Percentiles rank a stretch among this genome's conserved stretches.
Evolutionary conservation across 2,329 filamentous ascomycete genomes (phyloP).

Genomic region (Phialocephala sp.): DNA sequence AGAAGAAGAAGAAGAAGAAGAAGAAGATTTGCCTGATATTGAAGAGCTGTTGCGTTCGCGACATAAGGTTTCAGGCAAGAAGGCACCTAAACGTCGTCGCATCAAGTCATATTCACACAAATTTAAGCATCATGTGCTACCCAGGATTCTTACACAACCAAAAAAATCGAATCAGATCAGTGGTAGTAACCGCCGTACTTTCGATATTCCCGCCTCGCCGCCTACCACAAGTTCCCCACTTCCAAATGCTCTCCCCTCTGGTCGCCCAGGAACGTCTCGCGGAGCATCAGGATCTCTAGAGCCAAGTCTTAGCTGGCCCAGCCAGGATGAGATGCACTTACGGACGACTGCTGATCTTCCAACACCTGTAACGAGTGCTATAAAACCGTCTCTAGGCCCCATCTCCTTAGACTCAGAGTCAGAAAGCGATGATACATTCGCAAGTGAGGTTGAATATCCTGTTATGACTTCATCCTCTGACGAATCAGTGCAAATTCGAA

Average conservation of each 20-base stretch:
- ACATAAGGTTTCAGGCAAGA: constrained; percentile 1
- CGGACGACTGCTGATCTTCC: constrained; percentile 27
- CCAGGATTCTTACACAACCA: constrained; percentile 33
- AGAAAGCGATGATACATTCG: constrained; percentile 36
- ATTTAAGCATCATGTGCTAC: constrained; percentile 35
- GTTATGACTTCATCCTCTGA: constrained; percentile 35
- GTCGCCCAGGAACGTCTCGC: constrained; percentile 23
- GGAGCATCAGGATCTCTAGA: constrained; percentile 31
- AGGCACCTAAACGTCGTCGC: neutral
- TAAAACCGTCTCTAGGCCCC: constrained; percentile 27
- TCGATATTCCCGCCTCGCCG: constrained; percentile 48
- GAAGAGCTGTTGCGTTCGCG: constrained; percentile 33
- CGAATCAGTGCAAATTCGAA: constrained; percentile 38
- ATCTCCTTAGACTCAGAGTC: constrained; percentile 30
- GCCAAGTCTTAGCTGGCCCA: constrained; percentile 24
- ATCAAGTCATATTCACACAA: constrained; percentile 36
- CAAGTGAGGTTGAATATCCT: constrained; percentile 21
- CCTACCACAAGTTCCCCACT: constrained; percentile 46
- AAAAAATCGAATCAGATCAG: neutral
- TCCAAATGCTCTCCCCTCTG: constrained; percentile 11
- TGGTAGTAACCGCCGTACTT: constrained; percentile 34
- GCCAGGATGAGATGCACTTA: constrained; percentile 19
- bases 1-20: constrained; percentile 24
- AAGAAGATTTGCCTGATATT: constrained; percentile 42
- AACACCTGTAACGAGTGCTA: constrained; percentile 42